A percentile compares a stretch with the other conserved stretches of the same genome.
phyloP scores from a whole-genome alignment of 208 protist genomes.

The Trypanosoma platydactyli region DNA sequence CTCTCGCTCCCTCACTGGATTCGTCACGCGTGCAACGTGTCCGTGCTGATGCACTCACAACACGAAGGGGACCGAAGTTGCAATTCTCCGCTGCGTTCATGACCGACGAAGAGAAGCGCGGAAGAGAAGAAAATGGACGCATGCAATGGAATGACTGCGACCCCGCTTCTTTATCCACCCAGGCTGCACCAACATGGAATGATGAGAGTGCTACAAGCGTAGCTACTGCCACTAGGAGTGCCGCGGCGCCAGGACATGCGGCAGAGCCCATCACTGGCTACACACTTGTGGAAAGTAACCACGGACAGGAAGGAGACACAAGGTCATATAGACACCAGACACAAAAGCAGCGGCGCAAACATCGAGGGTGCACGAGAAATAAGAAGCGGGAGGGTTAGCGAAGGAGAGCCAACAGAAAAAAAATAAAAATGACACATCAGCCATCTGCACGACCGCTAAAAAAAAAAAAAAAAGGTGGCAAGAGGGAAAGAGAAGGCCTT shows the following conservation, averaged over 20 bases:
- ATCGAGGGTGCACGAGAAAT: too few species aligned
- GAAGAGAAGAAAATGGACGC: constrained; percentile 50
- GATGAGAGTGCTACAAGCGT: constrained; percentile 1
- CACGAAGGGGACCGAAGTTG: constrained; percentile 54
- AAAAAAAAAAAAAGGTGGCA: too few species aligned
- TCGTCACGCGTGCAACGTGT: constrained; percentile 31
- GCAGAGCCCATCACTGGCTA: neutral
- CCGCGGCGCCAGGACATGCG: neutral
- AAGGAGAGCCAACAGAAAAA: too few species aligned
- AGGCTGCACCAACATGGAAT: neutral
- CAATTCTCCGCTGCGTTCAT: constrained; percentile 47
- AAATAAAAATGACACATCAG: too few species aligned
- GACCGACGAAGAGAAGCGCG: constrained; percentile 33
- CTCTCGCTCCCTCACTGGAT: constrained; percentile 9
- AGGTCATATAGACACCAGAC: too few species aligned
- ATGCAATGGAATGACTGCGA: constrained; percentile 48
- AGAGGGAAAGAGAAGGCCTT: too few species aligned
- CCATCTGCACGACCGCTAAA: too few species aligned
- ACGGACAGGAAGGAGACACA: too few species aligned
- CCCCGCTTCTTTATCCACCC: neutral
- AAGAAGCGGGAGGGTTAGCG: too few species aligned
- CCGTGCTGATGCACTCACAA: constrained; percentile 36
- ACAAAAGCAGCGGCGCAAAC: too few species aligned
- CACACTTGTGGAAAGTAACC: neutral
- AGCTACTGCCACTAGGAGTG: neutral